Conservation (phyloP, 371 early-diverging fungal genomes). For the Cokeromyces recurvatus region DNA sequence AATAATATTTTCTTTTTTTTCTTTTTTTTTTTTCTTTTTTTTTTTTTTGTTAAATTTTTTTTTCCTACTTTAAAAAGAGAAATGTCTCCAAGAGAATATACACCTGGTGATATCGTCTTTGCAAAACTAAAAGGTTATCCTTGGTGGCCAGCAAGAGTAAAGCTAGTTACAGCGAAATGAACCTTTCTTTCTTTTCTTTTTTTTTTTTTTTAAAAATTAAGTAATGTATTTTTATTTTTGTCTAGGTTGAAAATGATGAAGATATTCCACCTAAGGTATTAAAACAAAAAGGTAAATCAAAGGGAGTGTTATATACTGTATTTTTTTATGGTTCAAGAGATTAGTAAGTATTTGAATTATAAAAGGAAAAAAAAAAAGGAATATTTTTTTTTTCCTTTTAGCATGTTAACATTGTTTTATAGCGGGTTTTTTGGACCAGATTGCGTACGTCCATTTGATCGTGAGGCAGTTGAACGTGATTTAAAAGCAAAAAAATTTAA, state of each 20-base stretch:
- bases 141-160: slow-evolving; percentile 72
- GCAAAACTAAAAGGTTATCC: slow-evolving; percentile 70
- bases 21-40: background rate
- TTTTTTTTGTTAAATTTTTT: background rate
- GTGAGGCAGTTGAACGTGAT: slow-evolving; percentile 37
- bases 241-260: slow-evolving; percentile 48
- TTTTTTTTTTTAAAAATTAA: too few relatives aligned
- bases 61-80: background rate
- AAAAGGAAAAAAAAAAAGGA: background rate
- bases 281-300: slow-evolving; percentile 46
- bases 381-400: too few relatives aligned
- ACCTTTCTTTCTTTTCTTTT: too few relatives aligned
- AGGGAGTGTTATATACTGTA: slow-evolving; percentile 49
- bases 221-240: too few relatives aligned
- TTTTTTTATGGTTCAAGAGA: slow-evolving; percentile 61
- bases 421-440: slow-evolving; percentile 53
- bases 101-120: slow-evolving; percentile 54
- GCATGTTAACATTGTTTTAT: too few relatives aligned
- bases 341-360: slow-evolving; percentile 45
- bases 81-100: slow-evolving; percentile 17
- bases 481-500: slow-evolving; percentile 49
- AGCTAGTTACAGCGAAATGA: slow-evolving; percentile 1
- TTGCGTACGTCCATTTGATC: slow-evolving; percentile 40
- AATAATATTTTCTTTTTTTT: slow-evolving; percentile 1
- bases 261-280: slow-evolving; percentile 45